Percentiles rank a stretch among this genome's conserved stretches.
These are phyloP conservation scores for Spathaspora gorwiae DNA, from an alignment of 805 yeast genomes.

Conservation along the genomic window DNA sequence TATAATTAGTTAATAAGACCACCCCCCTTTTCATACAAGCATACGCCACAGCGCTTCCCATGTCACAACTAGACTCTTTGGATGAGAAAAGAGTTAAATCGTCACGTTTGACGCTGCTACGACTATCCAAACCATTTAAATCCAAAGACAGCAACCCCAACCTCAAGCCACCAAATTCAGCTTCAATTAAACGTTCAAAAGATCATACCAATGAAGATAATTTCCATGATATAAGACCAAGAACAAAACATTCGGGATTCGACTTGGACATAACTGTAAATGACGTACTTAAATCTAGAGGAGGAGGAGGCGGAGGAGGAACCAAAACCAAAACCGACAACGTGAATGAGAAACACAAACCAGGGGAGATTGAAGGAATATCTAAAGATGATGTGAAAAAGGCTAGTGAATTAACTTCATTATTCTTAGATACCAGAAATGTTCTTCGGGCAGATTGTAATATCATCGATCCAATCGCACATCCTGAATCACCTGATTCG, in stretches of 20 bases:
- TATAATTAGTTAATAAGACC: no score
- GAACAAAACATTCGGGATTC: conserved; percentile 5
- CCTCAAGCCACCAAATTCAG: neutral
- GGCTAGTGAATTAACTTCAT: conserved; percentile 26
- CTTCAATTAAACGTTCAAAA: neutral
- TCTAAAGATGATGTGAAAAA: conserved; percentile 12
- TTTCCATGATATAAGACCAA: neutral
- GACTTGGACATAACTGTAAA: conserved; percentile 4
- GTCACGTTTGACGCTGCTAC: conserved; percentile 7
- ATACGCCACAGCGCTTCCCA: no score
- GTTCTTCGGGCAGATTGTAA: conserved; percentile 40
- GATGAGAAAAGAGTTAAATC: neutral
- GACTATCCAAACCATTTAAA: conserved; percentile 6
- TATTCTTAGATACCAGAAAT: conserved; percentile 40
- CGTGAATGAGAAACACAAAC: neutral
- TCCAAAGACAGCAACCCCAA: neutral
- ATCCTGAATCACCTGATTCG: neutral
- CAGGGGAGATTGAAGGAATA: neutral
- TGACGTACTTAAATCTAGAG: neutral
- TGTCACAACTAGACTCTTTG: neutral
- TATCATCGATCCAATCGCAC: conserved; percentile 26
- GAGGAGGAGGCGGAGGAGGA: neutral
- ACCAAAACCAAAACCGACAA: neutral
- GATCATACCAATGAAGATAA: neutral
- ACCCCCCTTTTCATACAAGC: no score